These are phyloP conservation scores for Solidago caesia DNA, from an alignment of 129 eudicot species.

Conservation along the genomic window DNA sequence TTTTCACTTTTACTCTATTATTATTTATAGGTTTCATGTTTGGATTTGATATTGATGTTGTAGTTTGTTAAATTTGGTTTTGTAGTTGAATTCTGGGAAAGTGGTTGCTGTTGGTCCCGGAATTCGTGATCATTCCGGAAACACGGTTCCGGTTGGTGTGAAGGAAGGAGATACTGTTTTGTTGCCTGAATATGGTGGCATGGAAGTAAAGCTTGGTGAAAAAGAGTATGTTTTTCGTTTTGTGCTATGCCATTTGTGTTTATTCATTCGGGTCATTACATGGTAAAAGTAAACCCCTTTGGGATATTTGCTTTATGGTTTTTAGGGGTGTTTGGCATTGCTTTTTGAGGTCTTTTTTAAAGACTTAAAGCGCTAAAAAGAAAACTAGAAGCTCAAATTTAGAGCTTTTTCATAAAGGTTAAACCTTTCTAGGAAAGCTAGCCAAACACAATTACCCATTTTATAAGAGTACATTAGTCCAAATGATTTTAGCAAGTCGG, in stretches of 20 bases:
- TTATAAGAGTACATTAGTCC: no score
- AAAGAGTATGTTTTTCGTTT: conserved; percentile 51
- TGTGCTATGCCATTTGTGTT: background rate
- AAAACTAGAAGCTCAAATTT: no score
- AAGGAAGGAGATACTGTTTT: conserved; percentile 95
- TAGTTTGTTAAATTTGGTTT: background rate
- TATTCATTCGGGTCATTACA: background rate
- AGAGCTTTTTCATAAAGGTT: no score
- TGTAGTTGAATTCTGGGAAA: conserved; percentile 81
- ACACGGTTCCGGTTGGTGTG: conserved; percentile 54
- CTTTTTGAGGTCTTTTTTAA: no score
- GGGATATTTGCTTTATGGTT: background rate
- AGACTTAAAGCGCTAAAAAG: no score
- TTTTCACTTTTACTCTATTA: background rate
- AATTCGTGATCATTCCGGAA: conserved; percentile 45
- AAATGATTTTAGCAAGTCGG: no score
- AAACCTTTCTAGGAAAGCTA: no score
- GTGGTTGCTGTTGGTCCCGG: conserved; percentile 94
- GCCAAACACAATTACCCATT: no score
- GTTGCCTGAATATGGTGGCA: conserved; percentile 90
- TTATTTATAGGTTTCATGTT: background rate
- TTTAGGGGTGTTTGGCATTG: background rate
- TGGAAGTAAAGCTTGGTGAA: conserved; percentile 78
- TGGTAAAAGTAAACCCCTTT: background rate
- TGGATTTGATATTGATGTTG: background rate